Conservation (phyloP, 345 rosid species). For the Eucalyptus camaldulensis region DNA sequence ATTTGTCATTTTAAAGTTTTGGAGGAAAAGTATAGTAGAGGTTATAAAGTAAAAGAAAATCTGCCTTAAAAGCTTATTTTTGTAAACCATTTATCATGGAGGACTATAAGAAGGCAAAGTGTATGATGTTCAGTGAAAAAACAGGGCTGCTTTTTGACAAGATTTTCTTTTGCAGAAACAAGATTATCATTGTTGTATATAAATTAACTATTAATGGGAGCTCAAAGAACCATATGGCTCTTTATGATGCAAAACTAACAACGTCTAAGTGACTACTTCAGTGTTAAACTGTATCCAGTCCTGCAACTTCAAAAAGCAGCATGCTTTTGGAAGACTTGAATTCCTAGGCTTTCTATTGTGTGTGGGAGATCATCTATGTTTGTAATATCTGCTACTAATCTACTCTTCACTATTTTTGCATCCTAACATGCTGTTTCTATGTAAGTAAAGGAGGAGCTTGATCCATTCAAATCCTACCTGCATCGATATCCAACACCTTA, state of each 20-base stretch:
- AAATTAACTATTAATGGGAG: background rate
- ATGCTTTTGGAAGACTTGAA: background rate
- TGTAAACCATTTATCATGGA: background rate
- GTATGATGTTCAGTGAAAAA: background rate
- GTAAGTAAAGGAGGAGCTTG: constrained; percentile 43
- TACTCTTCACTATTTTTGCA: background rate
- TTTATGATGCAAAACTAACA: background rate
- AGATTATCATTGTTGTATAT: background rate
- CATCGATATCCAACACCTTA: constrained; percentile 71
- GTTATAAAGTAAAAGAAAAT: background rate
- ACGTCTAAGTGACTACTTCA: background rate
- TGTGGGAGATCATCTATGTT: background rate
- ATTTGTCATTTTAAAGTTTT: background rate
- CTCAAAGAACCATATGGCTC: background rate
- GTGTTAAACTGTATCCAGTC: background rate
- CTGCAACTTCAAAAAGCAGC: background rate
- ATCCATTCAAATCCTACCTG: constrained; percentile 68
- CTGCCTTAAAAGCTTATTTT: background rate
- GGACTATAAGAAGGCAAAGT: background rate
- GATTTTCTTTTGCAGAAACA: background rate
- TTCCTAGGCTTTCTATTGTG: background rate
- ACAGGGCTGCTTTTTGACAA: background rate
- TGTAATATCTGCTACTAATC: background rate
- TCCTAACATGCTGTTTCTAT: background rate
- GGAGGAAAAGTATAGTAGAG: background rate